phyloP scores from a whole-genome alignment of 2,329 filamentous ascomycete species.

The Chaetomium olivaceum region DNA sequence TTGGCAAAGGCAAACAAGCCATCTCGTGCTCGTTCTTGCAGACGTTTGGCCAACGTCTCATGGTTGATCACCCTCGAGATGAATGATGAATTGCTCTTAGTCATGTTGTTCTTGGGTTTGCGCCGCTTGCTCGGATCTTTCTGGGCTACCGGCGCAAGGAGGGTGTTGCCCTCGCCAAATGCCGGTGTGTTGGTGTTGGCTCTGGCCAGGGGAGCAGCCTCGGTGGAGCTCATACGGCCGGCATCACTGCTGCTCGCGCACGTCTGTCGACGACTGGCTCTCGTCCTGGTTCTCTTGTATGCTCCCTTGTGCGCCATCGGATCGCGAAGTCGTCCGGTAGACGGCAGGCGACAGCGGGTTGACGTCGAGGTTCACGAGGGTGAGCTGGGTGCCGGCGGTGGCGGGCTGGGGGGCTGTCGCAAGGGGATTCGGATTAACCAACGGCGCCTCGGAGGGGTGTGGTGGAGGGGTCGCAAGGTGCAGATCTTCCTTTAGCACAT shows the following conservation, averaged over 20 bases:
- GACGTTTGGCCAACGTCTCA: constrained; percentile 73
- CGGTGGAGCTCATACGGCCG: constrained; percentile 56
- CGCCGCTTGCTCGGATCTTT: constrained; percentile 78
- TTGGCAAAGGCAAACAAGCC: constrained; percentile 92
- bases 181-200: constrained; percentile 57
- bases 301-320: constrained; percentile 48
- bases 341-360: constrained; percentile 55
- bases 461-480: constrained; percentile 91
- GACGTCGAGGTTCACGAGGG: constrained; percentile 71
- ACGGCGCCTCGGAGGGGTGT: constrained; percentile 88
- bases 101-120: constrained; percentile 97
- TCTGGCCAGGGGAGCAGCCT: constrained; percentile 45
- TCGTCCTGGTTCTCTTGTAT: constrained; percentile 65
- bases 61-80: constrained; percentile 95
- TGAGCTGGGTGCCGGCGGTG: constrained; percentile 80
- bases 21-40: constrained; percentile 75
- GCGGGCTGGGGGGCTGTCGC: constrained; percentile 83
- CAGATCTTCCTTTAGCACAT: constrained; percentile 85
- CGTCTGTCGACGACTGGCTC: constrained; percentile 60
- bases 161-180: constrained; percentile 84
- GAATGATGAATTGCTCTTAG: constrained; percentile 98
- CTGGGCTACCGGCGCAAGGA: constrained; percentile 61
- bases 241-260: constrained; percentile 54
- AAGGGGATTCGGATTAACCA: constrained; percentile 86
- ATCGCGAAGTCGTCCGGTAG: constrained; percentile 55